Conservation (phyloP, 1,284 basidiomycete species). For the Clitocybe nebularis region DNA sequence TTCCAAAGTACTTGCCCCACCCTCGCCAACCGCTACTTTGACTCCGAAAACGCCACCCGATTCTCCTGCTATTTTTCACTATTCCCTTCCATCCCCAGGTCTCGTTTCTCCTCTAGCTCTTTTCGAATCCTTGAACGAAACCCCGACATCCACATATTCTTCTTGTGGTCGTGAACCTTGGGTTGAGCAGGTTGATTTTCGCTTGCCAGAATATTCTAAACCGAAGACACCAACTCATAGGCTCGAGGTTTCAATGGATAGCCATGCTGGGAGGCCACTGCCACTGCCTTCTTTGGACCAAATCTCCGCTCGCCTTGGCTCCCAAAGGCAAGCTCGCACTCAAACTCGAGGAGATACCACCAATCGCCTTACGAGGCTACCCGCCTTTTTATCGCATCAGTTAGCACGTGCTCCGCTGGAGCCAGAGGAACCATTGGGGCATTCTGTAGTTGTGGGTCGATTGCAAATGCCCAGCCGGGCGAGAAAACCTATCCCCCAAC, state of each 20-base stretch:
- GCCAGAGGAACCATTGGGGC: too few relatives aligned
- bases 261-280: conserved; percentile 14
- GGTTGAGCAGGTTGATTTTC: conserved; percentile 68
- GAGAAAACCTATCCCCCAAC: conserved; percentile 17
- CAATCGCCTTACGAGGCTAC: conserved; percentile 32
- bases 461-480: conserved; percentile 41
- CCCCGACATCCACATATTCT: conserved; percentile 23
- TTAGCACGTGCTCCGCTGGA: neutral
- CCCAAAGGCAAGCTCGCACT: conserved; percentile 25
- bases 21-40: conserved; percentile 53
- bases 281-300: conserved; percentile 67
- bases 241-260: neutral
- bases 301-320: conserved; percentile 60
- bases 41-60: conserved; percentile 65
- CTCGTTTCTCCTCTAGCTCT: conserved; percentile 58
- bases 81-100: conserved; percentile 63
- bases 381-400: conserved; percentile 38
- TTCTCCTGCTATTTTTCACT: conserved; percentile 67
- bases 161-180: conserved; percentile 36
- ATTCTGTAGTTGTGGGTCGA: conserved; percentile 45
- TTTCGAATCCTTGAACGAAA: conserved; percentile 49
- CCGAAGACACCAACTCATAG: conserved; percentile 18
- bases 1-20: conserved; percentile 64
- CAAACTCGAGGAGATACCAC: conserved; percentile 13
- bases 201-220: conserved; percentile 30